Base-by-base conservation (phyloP, 805 yeast genomes). In the Henningerozyma blattae region DNA sequence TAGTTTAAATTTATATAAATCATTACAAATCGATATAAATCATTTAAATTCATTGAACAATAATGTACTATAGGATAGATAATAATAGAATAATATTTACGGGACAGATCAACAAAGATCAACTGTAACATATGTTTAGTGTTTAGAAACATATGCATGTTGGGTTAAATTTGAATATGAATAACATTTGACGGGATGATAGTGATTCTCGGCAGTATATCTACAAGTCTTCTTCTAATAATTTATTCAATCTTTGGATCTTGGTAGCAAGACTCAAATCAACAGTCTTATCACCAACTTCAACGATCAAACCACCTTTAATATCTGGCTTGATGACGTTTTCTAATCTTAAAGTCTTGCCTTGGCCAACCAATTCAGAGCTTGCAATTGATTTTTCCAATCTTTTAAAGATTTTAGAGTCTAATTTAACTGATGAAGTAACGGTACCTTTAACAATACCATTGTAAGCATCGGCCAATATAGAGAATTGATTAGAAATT, bases 241-340 rank as follows among this genome's bases (percentile, higher is more conserved):
- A 75, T 63, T 81, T 75, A 81, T 91, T 91, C 64, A 87, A 77
- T 67, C 75, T 85, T 60, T 82, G 68, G 58, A 91, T 75, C 72
- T 80, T 86, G 56, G 82, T 62, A 40, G 87, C 70, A 48, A 91
- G 75, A 39, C 94, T 79, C 61, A 89, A 72, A 66, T 91, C 98
- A 52, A 86, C 95, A 43, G 97, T 87, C 64, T 80, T 84, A 69
- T 89, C 98, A 56, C 89, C 95, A 52, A 91, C 84, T 65, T 87
- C 95, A 40, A 91, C 94, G 48, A 91, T 67, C 60, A 91, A 74
- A 53, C 98, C 98, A 57, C 98, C 98, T 60, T 83, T 70, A 58
- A 91, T 83, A 45, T 81, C 91, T 44, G 95, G 84, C 67, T 85
- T 77, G 43, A 89, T 82, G 45, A 68, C 69, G 70, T 86, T 89